Conservation (phyloP, 805 yeast genomes). For the Candida yuanshanica region DNA sequence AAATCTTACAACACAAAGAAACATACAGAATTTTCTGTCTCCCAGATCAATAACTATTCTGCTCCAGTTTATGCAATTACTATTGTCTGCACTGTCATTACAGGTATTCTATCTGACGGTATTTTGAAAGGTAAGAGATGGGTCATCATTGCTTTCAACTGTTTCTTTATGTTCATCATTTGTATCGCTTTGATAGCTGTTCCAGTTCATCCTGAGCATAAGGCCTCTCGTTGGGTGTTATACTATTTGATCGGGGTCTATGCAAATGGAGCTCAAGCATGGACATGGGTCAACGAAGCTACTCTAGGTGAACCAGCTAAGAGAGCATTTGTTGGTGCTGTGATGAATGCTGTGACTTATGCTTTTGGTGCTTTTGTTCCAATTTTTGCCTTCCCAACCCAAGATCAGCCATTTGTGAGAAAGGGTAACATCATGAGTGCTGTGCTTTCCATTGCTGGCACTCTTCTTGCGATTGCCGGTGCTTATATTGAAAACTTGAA, state of each 20-base stretch:
- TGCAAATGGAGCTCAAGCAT: constrained; percentile 7
- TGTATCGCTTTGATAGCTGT: constrained; percentile 2
- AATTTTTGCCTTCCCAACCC: constrained; percentile 5
- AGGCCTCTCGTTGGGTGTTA: constrained; percentile 5
- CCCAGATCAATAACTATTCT: constrained; percentile 7
- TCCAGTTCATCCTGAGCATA: constrained; percentile 9
- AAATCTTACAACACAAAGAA: constrained; percentile 1
- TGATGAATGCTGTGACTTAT: constrained; percentile 9
- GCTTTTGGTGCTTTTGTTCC: constrained; percentile 8
- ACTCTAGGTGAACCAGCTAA: constrained; percentile 9
- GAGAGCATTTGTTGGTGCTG: constrained; percentile 11
- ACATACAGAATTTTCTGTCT: constrained; percentile 1
- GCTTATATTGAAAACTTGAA: too few relatives aligned
- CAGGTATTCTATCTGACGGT: constrained; percentile 10
- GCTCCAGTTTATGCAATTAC: constrained; percentile 4
- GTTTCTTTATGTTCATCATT: constrained; percentile 4
- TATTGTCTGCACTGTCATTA: constrained; percentile 3
- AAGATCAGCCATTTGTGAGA: constrained; percentile 6
- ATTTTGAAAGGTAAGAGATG: constrained; percentile 11
- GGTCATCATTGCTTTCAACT: constrained; percentile 1
- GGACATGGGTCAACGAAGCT: constrained; percentile 12
- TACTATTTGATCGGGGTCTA: constrained; percentile 9
- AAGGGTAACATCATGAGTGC: constrained; percentile 6
- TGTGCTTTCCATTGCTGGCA: too few relatives aligned
- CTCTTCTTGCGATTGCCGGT: too few relatives aligned